These are phyloP conservation scores for Kwoniella shivajii DNA, from an alignment of 1,284 basidiomycete genomes.

Conservation along the genomic window DNA sequence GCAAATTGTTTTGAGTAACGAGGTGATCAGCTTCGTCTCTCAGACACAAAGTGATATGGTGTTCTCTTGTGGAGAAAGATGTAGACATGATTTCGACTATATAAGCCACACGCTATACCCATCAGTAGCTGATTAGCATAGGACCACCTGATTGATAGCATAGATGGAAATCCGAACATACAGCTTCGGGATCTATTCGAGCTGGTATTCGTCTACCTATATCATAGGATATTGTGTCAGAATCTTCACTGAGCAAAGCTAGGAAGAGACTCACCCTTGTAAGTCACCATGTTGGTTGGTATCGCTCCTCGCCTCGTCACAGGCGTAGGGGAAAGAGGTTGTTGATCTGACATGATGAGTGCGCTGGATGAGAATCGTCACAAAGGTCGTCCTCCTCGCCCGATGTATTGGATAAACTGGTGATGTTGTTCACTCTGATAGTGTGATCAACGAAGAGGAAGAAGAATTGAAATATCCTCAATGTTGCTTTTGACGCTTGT, in stretches of 20 bases:
- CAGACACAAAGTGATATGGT: constrained; percentile 77
- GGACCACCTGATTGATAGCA: background rate
- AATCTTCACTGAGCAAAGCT: background rate
- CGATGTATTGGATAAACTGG: background rate
- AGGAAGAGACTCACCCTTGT: constrained; percentile 38
- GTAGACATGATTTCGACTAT: constrained; percentile 52
- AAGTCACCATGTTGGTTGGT: constrained; percentile 48
- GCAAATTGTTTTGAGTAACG: constrained; percentile 83
- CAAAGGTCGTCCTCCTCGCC: background rate
- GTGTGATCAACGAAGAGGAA: too few relatives aligned
- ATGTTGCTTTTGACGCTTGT: too few relatives aligned
- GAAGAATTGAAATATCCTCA: too few relatives aligned
- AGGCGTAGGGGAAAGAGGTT: constrained; percentile 9
- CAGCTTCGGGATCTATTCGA: constrained; percentile 50
- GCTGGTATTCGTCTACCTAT: constrained; percentile 47
- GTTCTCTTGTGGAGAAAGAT: constrained; percentile 75
- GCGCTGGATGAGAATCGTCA: background rate
- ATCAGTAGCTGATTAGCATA: background rate
- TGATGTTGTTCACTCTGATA: too few relatives aligned
- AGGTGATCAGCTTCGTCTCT: constrained; percentile 84
- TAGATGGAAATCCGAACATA: constrained; percentile 20
- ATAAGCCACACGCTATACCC: constrained; percentile 39
- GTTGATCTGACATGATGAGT: background rate
- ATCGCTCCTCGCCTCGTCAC: constrained; percentile 38
- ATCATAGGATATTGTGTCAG: background rate